phyloP scores from a whole-genome alignment of 106 monocot genomes.

The Allium sativum region DNA sequence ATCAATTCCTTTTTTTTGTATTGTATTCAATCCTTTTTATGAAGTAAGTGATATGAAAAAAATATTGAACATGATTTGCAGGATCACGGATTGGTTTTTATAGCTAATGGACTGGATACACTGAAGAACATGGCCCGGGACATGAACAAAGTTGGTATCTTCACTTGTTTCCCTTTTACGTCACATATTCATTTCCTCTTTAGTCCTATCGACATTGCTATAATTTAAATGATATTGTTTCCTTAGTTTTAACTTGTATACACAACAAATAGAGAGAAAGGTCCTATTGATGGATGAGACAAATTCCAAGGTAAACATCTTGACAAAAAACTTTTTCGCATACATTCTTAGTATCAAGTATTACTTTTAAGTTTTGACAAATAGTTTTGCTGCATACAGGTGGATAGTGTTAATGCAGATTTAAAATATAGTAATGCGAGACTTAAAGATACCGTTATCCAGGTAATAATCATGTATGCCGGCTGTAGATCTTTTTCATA shows the following conservation, averaged over 20 bases:
- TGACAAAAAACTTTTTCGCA: no score
- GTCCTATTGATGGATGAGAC: slow-evolving; percentile 97
- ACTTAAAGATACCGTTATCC: slow-evolving; percentile 82
- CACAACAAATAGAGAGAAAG: slow-evolving; percentile 92
- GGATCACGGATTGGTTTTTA: slow-evolving; percentile 95
- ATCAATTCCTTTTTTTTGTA: no score
- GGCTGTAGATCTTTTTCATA: neutral
- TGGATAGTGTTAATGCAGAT: slow-evolving; percentile 66
- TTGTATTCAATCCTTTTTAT: no score
- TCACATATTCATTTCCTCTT: no score
- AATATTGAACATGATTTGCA: slow-evolving; percentile 17
- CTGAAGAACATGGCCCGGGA: slow-evolving; percentile 94
- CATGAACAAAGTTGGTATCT: slow-evolving; percentile 75
- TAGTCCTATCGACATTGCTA: no score
- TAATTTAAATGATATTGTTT: neutral
- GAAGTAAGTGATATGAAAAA: no score
- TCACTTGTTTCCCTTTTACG: neutral
- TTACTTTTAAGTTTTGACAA: no score
- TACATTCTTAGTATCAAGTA: no score
- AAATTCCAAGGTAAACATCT: slow-evolving; percentile 30
- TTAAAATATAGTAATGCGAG: slow-evolving; percentile 93
- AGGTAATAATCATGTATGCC: slow-evolving; percentile 24
- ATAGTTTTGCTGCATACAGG: slow-evolving; percentile 21
- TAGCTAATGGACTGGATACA: slow-evolving; percentile 90
- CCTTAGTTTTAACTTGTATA: neutral